Evolutionary conservation across 2,329 filamentous ascomycete species (phyloP).

Genomic region (Ceratocystis ficicola): DNA sequence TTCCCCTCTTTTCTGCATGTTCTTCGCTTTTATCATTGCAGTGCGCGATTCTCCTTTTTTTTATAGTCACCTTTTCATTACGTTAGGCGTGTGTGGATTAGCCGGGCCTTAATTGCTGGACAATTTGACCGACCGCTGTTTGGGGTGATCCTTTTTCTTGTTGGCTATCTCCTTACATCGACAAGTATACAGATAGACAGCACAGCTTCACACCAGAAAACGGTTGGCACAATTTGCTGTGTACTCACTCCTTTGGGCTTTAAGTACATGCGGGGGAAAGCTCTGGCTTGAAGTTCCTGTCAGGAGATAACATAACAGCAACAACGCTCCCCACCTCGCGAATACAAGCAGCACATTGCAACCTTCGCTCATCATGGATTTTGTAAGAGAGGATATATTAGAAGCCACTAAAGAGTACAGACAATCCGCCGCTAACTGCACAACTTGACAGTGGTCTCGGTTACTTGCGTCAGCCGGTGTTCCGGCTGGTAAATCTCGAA

Average conservation of each 20-base stretch:
- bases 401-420: neutral
- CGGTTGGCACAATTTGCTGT: neutral
- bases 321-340: neutral
- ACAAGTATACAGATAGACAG: too few species aligned
- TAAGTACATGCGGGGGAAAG: neutral
- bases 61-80: neutral
- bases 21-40: neutral
- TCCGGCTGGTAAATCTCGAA: slow-evolving; percentile 42
- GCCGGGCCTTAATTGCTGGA: neutral
- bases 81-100: neutral
- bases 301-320: neutral
- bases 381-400: slow-evolving; percentile 10
- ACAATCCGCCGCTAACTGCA: neutral
- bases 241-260: neutral
- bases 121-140: slow-evolving; percentile 2
- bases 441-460: slow-evolving; percentile 47
- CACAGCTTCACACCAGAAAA: too few species aligned
- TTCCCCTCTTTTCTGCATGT: slow-evolving; percentile 1
- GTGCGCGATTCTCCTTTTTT: neutral
- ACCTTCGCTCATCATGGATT: slow-evolving; percentile 14
- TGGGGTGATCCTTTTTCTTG: neutral
- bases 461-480: slow-evolving; percentile 51
- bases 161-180: neutral
- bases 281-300: neutral
- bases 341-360: neutral